Evolutionary conservation across 2,329 filamentous ascomycete genomes (phyloP).

Genomic region (Penicillium sp.): DNA sequence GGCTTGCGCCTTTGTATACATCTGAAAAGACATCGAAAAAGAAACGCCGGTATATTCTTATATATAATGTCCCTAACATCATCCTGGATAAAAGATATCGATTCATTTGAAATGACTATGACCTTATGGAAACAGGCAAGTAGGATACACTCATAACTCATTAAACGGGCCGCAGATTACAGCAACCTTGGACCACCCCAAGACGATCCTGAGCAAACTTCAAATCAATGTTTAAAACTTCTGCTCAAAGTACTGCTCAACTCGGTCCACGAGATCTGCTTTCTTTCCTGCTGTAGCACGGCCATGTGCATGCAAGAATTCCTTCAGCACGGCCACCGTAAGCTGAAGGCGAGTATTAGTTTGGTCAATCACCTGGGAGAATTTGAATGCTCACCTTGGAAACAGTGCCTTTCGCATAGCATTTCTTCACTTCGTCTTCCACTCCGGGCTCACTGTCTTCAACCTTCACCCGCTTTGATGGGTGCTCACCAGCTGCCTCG

Average conservation of each 20-base stretch:
- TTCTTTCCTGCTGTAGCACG: slow-evolving; percentile 42
- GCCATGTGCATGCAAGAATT: slow-evolving; percentile 39
- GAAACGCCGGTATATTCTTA: too few relatives aligned
- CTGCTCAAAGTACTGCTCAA: slow-evolving; percentile 42
- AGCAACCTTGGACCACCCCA: not conserved
- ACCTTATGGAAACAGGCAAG: not conserved
- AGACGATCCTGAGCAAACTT: not conserved
- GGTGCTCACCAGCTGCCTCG: slow-evolving; percentile 22
- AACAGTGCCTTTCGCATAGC: slow-evolving; percentile 38
- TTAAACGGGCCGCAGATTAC: not conserved
- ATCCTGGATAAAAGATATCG: not conserved
- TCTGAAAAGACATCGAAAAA: too few relatives aligned
- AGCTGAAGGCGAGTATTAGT: slow-evolving; percentile 26
- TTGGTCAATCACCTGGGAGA: not conserved
- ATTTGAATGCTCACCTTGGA: slow-evolving; percentile 30
- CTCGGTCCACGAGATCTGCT: slow-evolving; percentile 43
- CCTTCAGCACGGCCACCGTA: slow-evolving; percentile 41
- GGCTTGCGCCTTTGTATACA: too few relatives aligned
- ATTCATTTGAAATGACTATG: not conserved
- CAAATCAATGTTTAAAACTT: slow-evolving; percentile 24
- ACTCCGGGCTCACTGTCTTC: slow-evolving; percentile 21
- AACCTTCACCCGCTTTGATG: slow-evolving; percentile 42
- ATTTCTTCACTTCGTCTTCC: slow-evolving; percentile 35
- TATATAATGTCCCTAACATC: too few relatives aligned
- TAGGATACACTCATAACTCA: slow-evolving; percentile 1